Base-by-base conservation (phyloP, 2,329 filamentous ascomycete species). In the Colletotrichum sp. region DNA sequence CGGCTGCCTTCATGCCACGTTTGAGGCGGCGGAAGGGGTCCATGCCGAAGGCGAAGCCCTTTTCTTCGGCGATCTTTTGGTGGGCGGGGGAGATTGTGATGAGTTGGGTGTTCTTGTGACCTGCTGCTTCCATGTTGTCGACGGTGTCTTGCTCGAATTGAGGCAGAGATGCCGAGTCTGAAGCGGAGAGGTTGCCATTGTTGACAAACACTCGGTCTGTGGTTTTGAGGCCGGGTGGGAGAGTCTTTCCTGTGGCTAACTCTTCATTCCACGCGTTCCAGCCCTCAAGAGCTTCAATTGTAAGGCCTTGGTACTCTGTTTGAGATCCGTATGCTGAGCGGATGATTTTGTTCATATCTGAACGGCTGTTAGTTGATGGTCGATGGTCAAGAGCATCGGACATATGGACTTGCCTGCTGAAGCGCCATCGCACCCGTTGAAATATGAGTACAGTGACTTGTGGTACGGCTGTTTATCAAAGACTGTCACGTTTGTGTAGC, bases 231-330 rank as follows among this genome's bases (percentile, higher is more conserved):
- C 86, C 86, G 0, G 81, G 81, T 1, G 86, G 86, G 0, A 85
- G 76, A 4, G 77, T 80, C 26, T 79, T 68, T 7, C 80, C 80
- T 2, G 71, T 77, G 6, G 77, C 80, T 1, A 88, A 75, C 67
- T 87, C 83, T 9, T 77, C 77, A 72, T 90, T 90, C 88, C 88
- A 90, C 3, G 77, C 74, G 6, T 85, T 81, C 87, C 87, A 90
- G 1, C 79, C 78, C 6, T 78, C 68, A 10, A 87, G 82, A 0
- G 88, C 85, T 63, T 89, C 86, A 15, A 83, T 77, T 0, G 87
- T 83, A 8, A 90, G 82, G 6, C 84, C 80, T 76, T 89, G 87
- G 74, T 90, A 90, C 72, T 86, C 85, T 2, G 82, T 84, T 76
- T 88, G 84, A 3, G 78, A 74, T 18, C 88, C 87, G 73, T 88